Conservation (phyloP, 106 monocot species). For the Dendrobium catenatum region DNA sequence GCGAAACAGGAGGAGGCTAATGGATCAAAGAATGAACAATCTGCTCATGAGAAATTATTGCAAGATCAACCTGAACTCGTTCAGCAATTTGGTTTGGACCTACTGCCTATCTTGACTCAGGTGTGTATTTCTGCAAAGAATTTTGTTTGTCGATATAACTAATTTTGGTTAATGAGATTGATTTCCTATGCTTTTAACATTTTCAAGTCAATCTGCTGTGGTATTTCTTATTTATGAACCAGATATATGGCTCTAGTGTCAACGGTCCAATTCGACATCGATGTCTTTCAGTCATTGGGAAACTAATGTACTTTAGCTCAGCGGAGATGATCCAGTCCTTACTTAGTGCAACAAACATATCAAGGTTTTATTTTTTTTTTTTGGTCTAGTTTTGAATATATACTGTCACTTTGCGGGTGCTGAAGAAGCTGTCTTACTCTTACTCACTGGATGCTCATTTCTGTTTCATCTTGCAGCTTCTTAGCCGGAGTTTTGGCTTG, state of each 20-base stretch:
- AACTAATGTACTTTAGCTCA: conserved; percentile 89
- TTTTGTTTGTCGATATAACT: background rate
- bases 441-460: background rate
- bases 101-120: conserved; percentile 90
- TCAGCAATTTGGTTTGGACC: conserved; percentile 84
- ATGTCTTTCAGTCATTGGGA: conserved; percentile 83
- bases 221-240: conserved; percentile 1
- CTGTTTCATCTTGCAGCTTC: conserved; percentile 45
- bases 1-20: conserved; percentile 44
- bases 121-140: conserved; percentile 27
- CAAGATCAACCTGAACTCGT: conserved; percentile 93
- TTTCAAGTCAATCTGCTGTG: background rate
- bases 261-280: conserved; percentile 86
- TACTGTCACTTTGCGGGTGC: background rate
- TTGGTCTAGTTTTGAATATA: background rate
- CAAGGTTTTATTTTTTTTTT: conserved; percentile 48
- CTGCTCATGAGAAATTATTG: conserved; percentile 79
- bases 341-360: conserved; percentile 68
- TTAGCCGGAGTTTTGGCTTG: conserved; percentile 94
- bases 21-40: conserved; percentile 42
- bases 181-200: background rate
- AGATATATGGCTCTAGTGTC: conserved; percentile 95
- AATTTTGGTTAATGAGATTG: conserved; percentile 8
- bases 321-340: conserved; percentile 86
- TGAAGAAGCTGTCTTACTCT: background rate